Evolutionary conservation across 106 monocot species (phyloP), one percentile per base, ranked within the genome.

Genomic region (Platanthera zijinensis): DNA sequence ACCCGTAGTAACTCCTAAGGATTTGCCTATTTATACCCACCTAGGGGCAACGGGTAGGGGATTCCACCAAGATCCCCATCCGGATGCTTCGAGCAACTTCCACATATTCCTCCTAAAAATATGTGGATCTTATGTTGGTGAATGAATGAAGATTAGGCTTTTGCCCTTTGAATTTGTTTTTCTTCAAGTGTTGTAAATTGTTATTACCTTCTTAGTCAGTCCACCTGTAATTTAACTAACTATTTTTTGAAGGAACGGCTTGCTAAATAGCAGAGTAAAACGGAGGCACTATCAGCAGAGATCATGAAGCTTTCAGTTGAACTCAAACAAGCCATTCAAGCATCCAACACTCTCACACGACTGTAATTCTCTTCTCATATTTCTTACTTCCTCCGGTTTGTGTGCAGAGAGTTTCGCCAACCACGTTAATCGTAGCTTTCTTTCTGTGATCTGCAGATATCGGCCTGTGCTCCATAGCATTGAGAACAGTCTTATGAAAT

Each of bases 401-500:
- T 51, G 5, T 53, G 25, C 22, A 32, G 0, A 2, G 32, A 1
- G 2, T 32, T 32, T 32, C 32, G 32, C 32, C 32, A 2, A 32
- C 11, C 63, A 8, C 7, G 12, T 32, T 32, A 25, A 32, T 28
- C 4, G 30, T 46, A 19, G 15, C 0, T n/a, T 48, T 28, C 15
- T 45, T 18, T 57, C 52, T 51, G 2, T 74, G 12, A 75, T 52
- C 7, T 91, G 82, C 91, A 96, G 96, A 25, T 96, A 97, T 51
- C 86, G 86, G 77, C 97, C 93, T 32, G 86, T 94, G n/a, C 87
- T 97, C 21, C 89, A 87, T 10, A 83, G 84, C 69, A 94, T 97
- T 32, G 91, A 97, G 83, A 94, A 84, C 79, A 84, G 70, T 30
- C 87, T 97, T 30, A 94, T 94, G 91, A 88, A 85, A 85, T 94